phyloP scores from a whole-genome alignment of 805 yeast species.

The Ogataea methanolica region DNA sequence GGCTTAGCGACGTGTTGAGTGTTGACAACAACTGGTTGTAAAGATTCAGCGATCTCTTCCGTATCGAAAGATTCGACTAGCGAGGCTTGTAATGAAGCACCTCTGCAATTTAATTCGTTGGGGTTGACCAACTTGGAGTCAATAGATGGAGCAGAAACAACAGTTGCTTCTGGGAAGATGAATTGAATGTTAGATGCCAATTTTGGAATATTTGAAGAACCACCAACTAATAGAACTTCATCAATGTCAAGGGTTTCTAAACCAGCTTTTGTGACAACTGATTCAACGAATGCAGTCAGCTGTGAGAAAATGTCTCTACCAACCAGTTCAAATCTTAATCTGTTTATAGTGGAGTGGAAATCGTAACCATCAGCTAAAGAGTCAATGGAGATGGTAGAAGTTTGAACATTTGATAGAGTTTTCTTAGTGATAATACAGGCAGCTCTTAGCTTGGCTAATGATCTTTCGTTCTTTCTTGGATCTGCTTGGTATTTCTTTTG shows the following conservation, averaged over 20 bases:
- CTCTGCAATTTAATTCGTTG: slow-evolving; percentile 84
- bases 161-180: slow-evolving; percentile 77
- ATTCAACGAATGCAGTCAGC: slow-evolving; percentile 72
- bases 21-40: slow-evolving; percentile 78
- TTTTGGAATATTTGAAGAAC: slow-evolving; percentile 89
- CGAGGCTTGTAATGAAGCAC: slow-evolving; percentile 96
- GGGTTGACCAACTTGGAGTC: slow-evolving; percentile 83
- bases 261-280: slow-evolving; percentile 74
- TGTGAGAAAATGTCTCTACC: slow-evolving; percentile 73
- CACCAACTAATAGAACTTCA: slow-evolving; percentile 90
- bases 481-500: slow-evolving; percentile 80
- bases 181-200: slow-evolving; percentile 68
- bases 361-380: slow-evolving; percentile 92
- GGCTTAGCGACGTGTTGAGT: slow-evolving; percentile 84
- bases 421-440: slow-evolving; percentile 83
- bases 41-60: slow-evolving; percentile 75
- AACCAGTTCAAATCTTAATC: slow-evolving; percentile 87
- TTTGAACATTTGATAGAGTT: slow-evolving; percentile 84
- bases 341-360: slow-evolving; percentile 88
- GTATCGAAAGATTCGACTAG: slow-evolving; percentile 76
- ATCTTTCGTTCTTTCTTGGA: slow-evolving; percentile 77
- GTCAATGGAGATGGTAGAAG: slow-evolving; percentile 90
- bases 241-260: slow-evolving; percentile 82
- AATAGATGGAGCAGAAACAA: slow-evolving; percentile 67
- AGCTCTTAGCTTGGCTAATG: slow-evolving; percentile 81